These are phyloP conservation scores for Blastocystis sp. DNA, from an alignment of 352 stramenopile species.

Conservation along the genomic window DNA sequence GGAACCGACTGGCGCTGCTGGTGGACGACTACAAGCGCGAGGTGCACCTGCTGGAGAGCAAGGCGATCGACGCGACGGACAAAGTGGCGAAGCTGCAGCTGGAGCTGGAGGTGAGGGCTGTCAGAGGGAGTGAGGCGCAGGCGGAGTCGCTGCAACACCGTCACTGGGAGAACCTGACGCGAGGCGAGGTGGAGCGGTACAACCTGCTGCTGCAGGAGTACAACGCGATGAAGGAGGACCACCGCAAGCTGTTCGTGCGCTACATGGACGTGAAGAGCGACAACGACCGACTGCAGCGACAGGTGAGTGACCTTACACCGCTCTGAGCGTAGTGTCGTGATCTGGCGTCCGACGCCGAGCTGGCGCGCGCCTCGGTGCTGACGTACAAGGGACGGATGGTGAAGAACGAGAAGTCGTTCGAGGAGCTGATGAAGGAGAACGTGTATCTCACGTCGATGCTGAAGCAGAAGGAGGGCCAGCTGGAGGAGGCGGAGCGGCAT, in stretches of 20 bases:
- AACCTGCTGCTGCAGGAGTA: conserved; percentile 18
- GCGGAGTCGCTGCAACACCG: conserved; percentile 16
- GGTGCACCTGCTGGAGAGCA: conserved; percentile 35
- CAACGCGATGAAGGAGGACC: conserved; percentile 8
- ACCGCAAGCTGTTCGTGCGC: conserved; percentile 26
- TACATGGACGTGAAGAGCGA: conserved; percentile 51
- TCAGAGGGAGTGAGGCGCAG: neutral
- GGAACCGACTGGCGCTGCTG: conserved; percentile 21
- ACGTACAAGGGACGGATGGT: conserved; percentile 38
- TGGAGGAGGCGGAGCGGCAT: conserved; percentile 19
- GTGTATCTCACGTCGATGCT: conserved; percentile 45
- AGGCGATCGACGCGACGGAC: neutral
- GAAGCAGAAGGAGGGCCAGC: conserved; percentile 68
- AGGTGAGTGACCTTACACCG: neutral
- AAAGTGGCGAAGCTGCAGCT: neutral
- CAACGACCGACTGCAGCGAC: conserved; percentile 45
- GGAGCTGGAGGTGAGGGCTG: neutral
- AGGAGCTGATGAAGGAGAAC: conserved; percentile 65
- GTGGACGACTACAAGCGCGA: conserved; percentile 20
- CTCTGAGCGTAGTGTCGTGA: conserved; percentile 11
- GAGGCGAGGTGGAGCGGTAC: conserved; percentile 29
- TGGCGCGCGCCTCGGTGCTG: conserved; percentile 46
- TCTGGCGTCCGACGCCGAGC: conserved; percentile 42
- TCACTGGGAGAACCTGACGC: conserved; percentile 36
- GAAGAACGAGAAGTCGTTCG: conserved; percentile 18